Evolutionary conservation across 305 asterid species (phyloP).

Genomic region (Fraxinus xanthoxyloides): DNA sequence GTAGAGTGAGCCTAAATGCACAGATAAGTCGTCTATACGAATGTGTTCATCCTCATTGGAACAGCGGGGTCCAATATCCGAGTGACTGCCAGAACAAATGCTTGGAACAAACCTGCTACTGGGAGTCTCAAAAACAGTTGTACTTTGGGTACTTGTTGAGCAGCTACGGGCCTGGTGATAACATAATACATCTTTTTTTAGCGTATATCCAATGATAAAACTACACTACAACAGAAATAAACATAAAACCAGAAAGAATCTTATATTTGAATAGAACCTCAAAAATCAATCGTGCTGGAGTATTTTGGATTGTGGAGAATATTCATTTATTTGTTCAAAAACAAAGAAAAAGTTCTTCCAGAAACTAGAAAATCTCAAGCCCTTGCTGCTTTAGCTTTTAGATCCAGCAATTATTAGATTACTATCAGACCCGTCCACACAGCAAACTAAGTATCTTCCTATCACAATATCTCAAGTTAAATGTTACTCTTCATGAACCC

Average conservation of each 20-base stretch:
- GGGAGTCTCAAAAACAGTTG: conserved; percentile 30
- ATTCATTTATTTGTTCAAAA: not conserved
- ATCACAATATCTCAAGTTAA: not conserved
- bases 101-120: conserved; percentile 39
- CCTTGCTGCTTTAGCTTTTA: not conserved
- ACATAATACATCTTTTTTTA: not conserved
- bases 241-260: not conserved
- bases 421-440: not conserved
- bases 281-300: not conserved
- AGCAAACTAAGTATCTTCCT: not conserved
- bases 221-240: not conserved
- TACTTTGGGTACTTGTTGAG: conserved; percentile 23
- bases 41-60: conserved; percentile 82
- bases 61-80: conserved; percentile 75
- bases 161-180: conserved; percentile 37
- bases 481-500: not conserved
- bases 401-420: not conserved
- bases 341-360: not conserved
- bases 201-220: not conserved
- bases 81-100: conserved; percentile 77
- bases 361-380: not conserved
- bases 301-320: not conserved
- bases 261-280: not conserved
- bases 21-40: conserved; percentile 62
- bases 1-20: conserved; percentile 52